Conservation (phyloP, 1,284 basidiomycete species). For the Mycocalia duriaeana region DNA sequence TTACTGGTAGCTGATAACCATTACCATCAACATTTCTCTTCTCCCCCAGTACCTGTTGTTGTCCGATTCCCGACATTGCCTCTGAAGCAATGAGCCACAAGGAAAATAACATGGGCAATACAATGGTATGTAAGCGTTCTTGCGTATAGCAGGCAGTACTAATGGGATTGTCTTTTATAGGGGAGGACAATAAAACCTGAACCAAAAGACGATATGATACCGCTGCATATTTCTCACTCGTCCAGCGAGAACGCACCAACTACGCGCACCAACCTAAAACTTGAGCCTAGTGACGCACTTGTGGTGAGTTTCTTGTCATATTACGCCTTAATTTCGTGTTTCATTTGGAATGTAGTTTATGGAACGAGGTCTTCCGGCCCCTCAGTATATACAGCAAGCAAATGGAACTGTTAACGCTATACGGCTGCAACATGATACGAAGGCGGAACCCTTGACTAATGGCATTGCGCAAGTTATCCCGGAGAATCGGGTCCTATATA, state of each 20-base stretch:
- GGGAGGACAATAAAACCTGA: too few species aligned
- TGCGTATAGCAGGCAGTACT: too few species aligned
- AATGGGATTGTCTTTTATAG: too few species aligned
- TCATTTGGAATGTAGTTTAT: conserved; percentile 12
- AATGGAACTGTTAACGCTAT: too few species aligned
- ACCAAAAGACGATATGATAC: conserved; percentile 29
- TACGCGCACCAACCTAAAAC: not conserved
- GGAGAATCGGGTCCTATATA: conserved; percentile 18
- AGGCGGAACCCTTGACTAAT: too few species aligned
- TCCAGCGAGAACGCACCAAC: not conserved
- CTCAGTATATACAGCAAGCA: conserved; percentile 15
- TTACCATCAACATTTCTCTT: too few species aligned
- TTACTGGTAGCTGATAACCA: too few species aligned
- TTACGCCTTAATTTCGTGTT: not conserved
- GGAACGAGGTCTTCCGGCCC: conserved; percentile 23
- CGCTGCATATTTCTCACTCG: conserved; percentile 15
- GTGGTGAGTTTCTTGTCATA: not conserved
- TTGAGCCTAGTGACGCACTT: not conserved
- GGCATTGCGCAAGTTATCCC: not conserved
- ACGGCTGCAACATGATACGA: too few species aligned
- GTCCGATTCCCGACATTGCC: too few species aligned
- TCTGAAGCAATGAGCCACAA: not conserved
- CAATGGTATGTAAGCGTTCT: too few species aligned
- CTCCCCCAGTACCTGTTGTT: too few species aligned
- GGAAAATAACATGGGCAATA: conserved; percentile 17